These are phyloP conservation scores for Camelina neglecta DNA, from an alignment of 345 rosid species.

Conservation along the genomic window DNA sequence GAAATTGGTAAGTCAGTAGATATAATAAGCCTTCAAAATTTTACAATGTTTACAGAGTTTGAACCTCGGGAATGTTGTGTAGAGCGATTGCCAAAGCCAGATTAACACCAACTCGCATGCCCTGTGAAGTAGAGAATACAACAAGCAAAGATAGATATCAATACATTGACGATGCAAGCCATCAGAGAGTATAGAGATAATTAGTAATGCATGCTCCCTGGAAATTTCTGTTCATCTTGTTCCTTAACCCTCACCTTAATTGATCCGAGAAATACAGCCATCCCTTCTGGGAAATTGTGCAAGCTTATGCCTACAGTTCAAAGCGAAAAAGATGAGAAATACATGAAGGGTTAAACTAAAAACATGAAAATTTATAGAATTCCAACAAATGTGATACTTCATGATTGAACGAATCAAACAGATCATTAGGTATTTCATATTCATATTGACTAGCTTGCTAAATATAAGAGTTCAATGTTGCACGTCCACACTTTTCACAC, in stretches of 20 bases:
- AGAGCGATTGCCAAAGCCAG: constrained; percentile 96
- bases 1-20: constrained; percentile 16
- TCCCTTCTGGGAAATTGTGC: constrained; percentile 99
- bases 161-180: constrained; percentile 9
- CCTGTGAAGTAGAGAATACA: constrained; percentile 55
- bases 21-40: constrained; percentile 14
- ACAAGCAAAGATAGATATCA: constrained; percentile 27
- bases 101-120: constrained; percentile 92
- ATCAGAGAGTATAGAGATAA: background rate
- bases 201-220: background rate
- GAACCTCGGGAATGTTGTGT: constrained; percentile 99
- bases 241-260: constrained; percentile 64
- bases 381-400: constrained; percentile 16
- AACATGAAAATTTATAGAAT: background rate
- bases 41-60: constrained; percentile 29
- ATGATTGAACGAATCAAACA: background rate
- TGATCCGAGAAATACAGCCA: constrained; percentile 99
- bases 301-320: constrained; percentile 84
- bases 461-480: constrained; percentile 3
- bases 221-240: constrained; percentile 10
- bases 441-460: constrained; percentile 10
- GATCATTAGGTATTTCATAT: background rate
- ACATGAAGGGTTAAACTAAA: constrained; percentile 7
- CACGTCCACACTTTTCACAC: background rate
- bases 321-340: constrained; percentile 10